Evolutionary conservation across 1,139 yeast species (phyloP).

Genomic region (Pichia sp.): DNA sequence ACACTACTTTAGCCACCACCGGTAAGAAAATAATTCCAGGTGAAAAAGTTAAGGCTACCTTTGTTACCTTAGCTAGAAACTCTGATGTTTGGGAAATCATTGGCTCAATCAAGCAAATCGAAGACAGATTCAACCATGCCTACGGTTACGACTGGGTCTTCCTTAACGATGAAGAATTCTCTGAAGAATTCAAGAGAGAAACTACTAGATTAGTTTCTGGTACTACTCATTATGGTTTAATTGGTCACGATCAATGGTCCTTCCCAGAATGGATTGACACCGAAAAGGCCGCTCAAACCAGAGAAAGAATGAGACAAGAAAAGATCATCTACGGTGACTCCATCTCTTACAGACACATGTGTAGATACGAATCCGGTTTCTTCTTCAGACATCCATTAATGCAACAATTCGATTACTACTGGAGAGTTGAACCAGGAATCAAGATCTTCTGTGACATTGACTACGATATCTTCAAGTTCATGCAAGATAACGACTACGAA

Average conservation of each 20-base stretch:
- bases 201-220: slow-evolving; percentile 45
- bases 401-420: slow-evolving; percentile 77
- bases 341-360: slow-evolving; percentile 74
- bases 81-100: slow-evolving; percentile 48
- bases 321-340: slow-evolving; percentile 55
- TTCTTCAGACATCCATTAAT: slow-evolving; percentile 76
- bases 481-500: slow-evolving; percentile 70
- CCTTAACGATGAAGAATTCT: slow-evolving; percentile 51
- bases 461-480: slow-evolving; percentile 78
- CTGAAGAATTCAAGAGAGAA: slow-evolving; percentile 43
- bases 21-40: slow-evolving; percentile 20
- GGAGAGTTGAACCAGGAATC: slow-evolving; percentile 95
- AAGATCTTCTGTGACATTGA: slow-evolving; percentile 75
- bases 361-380: slow-evolving; percentile 89
- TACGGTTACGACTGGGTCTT: slow-evolving; percentile 82
- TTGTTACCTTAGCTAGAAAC: slow-evolving; percentile 59
- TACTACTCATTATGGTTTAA: slow-evolving; percentile 48
- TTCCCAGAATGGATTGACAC: slow-evolving; percentile 71
- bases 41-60: slow-evolving; percentile 55
- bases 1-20: slow-evolving; percentile 14
- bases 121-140: slow-evolving; percentile 67
- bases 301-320: slow-evolving; percentile 49
- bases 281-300: slow-evolving; percentile 50
- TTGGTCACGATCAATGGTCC: slow-evolving; percentile 49
- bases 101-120: slow-evolving; percentile 53